Base-by-base conservation (phyloP, 192 early-diverging fungal species). In the Ambispora gerdemannii region DNA sequence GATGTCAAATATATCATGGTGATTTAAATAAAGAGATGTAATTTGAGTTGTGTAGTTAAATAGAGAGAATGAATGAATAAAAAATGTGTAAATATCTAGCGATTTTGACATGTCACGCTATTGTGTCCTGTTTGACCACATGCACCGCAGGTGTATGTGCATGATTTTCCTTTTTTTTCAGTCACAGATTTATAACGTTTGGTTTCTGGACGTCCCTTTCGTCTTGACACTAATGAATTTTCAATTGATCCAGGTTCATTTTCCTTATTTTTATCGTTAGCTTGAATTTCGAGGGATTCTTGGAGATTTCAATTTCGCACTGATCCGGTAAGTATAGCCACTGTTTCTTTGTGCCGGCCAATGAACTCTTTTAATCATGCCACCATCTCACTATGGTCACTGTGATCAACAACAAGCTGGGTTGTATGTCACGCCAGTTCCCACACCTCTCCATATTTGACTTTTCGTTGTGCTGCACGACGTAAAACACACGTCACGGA, bases 161-260 rank as follows among this genome's bases (percentile, higher is more conserved):
- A 43, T 43, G 38, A 43, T 43, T 43, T 43, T 43, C 38, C 38
- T 43, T 43, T 43, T 43, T 43, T 43, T 43, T 43, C 15, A 15
- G 38, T 43, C 2, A 27, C 13, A 2, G 20, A 56, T 56, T 56
- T 56, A 27, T 56, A 56, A 25, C 25, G 3, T 56, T 56, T 56
- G 19, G 53, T 56, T 22, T 56, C 24, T 25, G 53, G 53, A 28
- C 28, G 53, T 56, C 53, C 25, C 24, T 56, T 56, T 25, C 25
- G 53, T 56, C 24, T 25, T 56, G 10, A 56, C 13, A 56, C 53
- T 56, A 56, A 28, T 28, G 27, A 10, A 56, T 56, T 56, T 56
- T 56, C 53, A 56, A 56, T 56, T 56, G 2, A 11, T 11, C 27
- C 53, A 27, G 53, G 24, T 56, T 22, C 1, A 11, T 56, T 3